These are phyloP conservation scores for Leccinum subspadiceum DNA, from an alignment of 1,284 basidiomycete genomes.

Conservation along the genomic window DNA sequence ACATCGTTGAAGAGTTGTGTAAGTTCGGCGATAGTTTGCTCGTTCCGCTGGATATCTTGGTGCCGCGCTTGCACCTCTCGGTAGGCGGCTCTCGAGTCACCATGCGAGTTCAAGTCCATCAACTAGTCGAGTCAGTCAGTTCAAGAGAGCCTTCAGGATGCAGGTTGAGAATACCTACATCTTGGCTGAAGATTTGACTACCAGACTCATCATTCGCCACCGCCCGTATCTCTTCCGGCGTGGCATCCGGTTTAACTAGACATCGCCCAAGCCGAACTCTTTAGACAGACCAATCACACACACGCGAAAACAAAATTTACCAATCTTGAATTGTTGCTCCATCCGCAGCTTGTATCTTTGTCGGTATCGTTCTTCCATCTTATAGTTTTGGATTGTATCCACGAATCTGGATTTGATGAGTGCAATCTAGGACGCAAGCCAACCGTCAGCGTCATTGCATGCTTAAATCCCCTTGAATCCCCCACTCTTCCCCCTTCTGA, in stretches of 20 bases:
- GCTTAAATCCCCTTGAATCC: neutral
- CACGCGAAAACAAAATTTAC: constrained; percentile 32
- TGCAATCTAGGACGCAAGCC: neutral
- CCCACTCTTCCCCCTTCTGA: constrained; percentile 27
- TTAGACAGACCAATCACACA: neutral
- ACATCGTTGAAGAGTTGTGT: constrained; percentile 96
- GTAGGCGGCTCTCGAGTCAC: constrained; percentile 87
- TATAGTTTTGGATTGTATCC: neutral
- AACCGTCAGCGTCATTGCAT: neutral
- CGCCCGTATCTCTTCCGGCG: constrained; percentile 88
- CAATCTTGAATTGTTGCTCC: neutral
- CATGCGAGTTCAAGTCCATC: constrained; percentile 88
- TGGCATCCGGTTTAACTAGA: constrained; percentile 90
- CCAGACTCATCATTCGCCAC: constrained; percentile 85
- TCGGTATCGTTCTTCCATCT: neutral
- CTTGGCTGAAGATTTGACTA: constrained; percentile 93
- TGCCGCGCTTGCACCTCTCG: constrained; percentile 96
- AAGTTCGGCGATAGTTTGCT: constrained; percentile 88
- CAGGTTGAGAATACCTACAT: constrained; percentile 52
- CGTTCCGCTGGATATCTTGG: constrained; percentile 93
- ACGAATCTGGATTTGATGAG: neutral
- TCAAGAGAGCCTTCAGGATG: neutral
- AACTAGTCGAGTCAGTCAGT: constrained; percentile 47
- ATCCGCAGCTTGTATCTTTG: constrained; percentile 37
- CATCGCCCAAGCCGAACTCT: constrained; percentile 3